Evolutionary conservation across 2,329 filamentous ascomycete genomes (phyloP), one percentile per base, ranked within the genome.

Genomic region (Phoma sp.): DNA sequence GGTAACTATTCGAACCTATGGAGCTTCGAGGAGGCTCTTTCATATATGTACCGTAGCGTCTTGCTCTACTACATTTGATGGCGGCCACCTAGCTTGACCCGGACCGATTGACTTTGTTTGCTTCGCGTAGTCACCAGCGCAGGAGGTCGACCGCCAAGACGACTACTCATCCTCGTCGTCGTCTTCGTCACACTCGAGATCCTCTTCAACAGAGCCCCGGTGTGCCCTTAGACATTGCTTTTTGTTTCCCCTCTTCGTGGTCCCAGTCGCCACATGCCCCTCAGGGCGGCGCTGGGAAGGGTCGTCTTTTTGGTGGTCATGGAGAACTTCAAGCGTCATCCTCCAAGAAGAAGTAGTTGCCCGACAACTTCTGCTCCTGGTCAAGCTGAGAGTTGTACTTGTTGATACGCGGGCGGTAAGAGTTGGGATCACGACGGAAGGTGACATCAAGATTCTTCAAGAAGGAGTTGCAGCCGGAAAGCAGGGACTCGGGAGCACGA

Each of bases 271-370:
- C 68, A 74, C 72, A 77, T 78, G 76, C 79, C 79, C 64, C 11
- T 60, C 52, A 24, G 62, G 68, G 67, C 68, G 67, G 65, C 66
- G 67, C 68, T 68, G 72, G 62, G 62, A 61, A 55, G 56, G 62
- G 52, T 67, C 59, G 42, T 64, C 73, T 59, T 79, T 73, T 66
- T 78, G 74, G 68, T 80, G 69, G 68, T 79, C 75, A 74, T 82
- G 75, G 82, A 82, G 83, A 82, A 85, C 81, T 91, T 87, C 81
- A 88, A 79, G 80, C 84, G 73, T 87, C 83, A 71, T 97, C 93
- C 77, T 98, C 93, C 77, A 98, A 78, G 89, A 98, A 98, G 88
- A 96, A 97, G 81, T 89, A 99, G 80, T 98, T 98, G 68, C 96
- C 96, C 62, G 79, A 80, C 70, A 92, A 68, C 84, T 99, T 99